Conservation (phyloP, 164 flowering plant species). For the Vitis rupestris region DNA sequence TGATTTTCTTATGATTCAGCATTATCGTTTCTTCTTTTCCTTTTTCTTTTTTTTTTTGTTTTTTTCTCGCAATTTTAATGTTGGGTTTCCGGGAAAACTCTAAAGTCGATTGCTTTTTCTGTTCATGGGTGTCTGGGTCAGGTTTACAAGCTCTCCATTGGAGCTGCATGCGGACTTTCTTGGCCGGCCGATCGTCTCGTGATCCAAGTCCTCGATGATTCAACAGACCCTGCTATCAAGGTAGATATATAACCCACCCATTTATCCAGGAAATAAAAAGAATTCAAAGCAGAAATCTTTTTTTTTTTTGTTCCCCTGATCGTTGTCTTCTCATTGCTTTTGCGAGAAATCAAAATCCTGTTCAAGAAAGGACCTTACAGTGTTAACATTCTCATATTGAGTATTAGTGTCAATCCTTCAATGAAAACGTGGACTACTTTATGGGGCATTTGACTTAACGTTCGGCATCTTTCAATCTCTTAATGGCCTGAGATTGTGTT, state of each 20-base stretch:
- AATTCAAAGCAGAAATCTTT: too few relatives aligned
- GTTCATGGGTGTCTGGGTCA: slow-evolving; percentile 19
- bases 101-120: slow-evolving; percentile 5
- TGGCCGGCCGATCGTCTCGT: slow-evolving; percentile 90
- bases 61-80: not conserved
- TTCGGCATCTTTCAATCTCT: not conserved
- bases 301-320: too few relatives aligned
- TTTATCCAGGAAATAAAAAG: too few relatives aligned
- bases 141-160: slow-evolving; percentile 86
- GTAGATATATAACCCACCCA: slow-evolving; percentile 21
- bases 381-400: too few relatives aligned
- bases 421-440: too few relatives aligned
- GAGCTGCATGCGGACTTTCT: slow-evolving; percentile 82
- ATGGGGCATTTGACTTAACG: not conserved
- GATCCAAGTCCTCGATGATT: slow-evolving; percentile 90
- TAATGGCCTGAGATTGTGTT: not conserved
- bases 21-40: not conserved
- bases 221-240: slow-evolving; percentile 79
- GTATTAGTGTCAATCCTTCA: too few relatives aligned
- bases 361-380: too few relatives aligned
- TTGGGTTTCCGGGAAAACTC: slow-evolving; percentile 9
- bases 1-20: not conserved
- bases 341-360: not conserved
- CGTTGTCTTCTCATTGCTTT: too few relatives aligned
- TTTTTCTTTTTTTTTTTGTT: not conserved